These are phyloP conservation scores for Sphaerostilbella broomeana DNA, from an alignment of 2,329 filamentous ascomycete species.

Conservation along the genomic window DNA sequence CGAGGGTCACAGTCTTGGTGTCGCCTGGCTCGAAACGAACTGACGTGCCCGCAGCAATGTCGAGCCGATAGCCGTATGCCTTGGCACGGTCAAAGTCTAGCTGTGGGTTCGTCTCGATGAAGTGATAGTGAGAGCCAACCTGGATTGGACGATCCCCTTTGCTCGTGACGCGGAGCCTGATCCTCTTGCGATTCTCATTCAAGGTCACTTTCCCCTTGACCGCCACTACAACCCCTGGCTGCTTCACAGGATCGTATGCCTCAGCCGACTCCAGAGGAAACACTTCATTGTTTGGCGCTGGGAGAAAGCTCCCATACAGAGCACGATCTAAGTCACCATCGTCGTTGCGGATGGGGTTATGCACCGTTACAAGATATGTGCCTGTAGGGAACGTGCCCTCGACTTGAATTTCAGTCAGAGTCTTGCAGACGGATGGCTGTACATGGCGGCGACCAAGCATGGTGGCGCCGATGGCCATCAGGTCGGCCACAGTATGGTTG, in stretches of 20 bases:
- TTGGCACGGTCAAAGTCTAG: conserved; percentile 79
- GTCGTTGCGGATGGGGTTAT: conserved; percentile 78
- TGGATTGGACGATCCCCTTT: conserved; percentile 86
- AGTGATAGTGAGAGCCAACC: conserved; percentile 93
- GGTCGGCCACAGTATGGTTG: conserved; percentile 80
- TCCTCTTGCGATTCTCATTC: conserved; percentile 67
- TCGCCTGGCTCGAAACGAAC: conserved; percentile 93
- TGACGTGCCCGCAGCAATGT: conserved; percentile 86
- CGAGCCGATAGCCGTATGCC: conserved; percentile 78
- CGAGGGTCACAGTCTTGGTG: conserved; percentile 79
- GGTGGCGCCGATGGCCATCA: conserved; percentile 84
- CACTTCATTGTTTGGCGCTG: conserved; percentile 59
- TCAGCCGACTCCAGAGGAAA: conserved; percentile 60
- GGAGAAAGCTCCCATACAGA: conserved; percentile 85
- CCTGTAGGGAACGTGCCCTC: conserved; percentile 89
- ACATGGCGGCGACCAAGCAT: conserved; percentile 94
- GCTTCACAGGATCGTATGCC: conserved; percentile 60
- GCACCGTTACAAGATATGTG: conserved; percentile 90
- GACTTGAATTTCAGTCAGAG: conserved; percentile 79
- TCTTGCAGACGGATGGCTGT: conserved; percentile 70
- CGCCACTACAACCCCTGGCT: conserved; percentile 74
- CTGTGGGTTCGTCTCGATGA: conserved; percentile 88
- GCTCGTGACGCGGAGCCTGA: conserved; percentile 71
- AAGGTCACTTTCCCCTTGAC: conserved; percentile 62
- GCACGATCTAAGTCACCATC: conserved; percentile 83